Evolutionary conservation across 2,329 filamentous ascomycete genomes (phyloP), one percentile per base, ranked within the genome.

Genomic region (Trichoderma citrinoviride): DNA sequence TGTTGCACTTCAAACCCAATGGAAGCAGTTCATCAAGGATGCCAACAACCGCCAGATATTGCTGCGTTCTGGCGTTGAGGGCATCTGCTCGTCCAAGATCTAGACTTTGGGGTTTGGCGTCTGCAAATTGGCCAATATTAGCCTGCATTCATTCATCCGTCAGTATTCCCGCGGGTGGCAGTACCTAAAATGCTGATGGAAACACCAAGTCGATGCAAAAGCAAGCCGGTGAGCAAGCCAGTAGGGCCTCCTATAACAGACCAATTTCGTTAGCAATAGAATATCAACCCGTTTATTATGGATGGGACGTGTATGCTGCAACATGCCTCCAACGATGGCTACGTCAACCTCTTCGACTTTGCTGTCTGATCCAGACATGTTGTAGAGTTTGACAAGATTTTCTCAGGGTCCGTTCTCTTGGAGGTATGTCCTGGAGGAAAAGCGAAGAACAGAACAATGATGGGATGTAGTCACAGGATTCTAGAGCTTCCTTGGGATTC

Each of bases 1-100:
- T 83, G 67, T 82, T 82, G 70, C 81, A 83, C 65, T 79, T 79
- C n/a, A 83, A 74, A 1, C 81, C 80, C 2, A 75, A 70, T 0
- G 76, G 71, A 0, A 82, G 66, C 3, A 83, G 72, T 43, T 80
- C 77, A 40, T 79, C 74, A 1, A 81, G 70, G 17, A 82, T 74
- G 7, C 77, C 76, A 4, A 77, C 79, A 7, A 81, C 75, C 55
- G 82, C 80, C 2, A 82, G 73, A 37, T 80, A 80, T 50, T 83
- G 81, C 46, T 83, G 81, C 0, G 80, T 82, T 10, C 81, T 75
- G 6, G 81, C 81, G 46, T 82, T 83, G 61, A 83, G 71, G 0
- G 81, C 81, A 69, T 83, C 81, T 43, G 81, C 81, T 21, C 81
- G 74, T 2, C 81, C 81, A 3, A 82, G 68, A 3, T 77, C 72